These are phyloP conservation scores for Botrytis porri DNA, from an alignment of 2,329 filamentous ascomycete species.

Conservation along the genomic window DNA sequence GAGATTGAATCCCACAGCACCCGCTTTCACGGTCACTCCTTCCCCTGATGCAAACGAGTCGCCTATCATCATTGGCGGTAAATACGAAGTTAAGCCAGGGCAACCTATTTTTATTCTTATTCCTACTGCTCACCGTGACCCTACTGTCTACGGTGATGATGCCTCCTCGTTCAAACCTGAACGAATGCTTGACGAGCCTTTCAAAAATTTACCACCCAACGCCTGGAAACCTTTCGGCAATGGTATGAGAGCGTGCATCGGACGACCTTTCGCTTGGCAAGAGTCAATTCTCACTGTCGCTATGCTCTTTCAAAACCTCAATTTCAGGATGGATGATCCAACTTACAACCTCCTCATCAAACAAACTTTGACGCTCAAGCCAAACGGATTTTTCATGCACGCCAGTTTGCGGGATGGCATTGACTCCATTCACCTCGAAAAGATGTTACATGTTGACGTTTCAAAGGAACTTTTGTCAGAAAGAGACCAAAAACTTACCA, in stretches of 20 bases:
- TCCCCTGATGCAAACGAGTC: constrained; percentile 38
- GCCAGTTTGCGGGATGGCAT: constrained; percentile 49
- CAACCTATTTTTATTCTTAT: constrained; percentile 42
- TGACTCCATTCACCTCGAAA: constrained; percentile 44
- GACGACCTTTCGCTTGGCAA: constrained; percentile 72
- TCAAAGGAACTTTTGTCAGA: constrained; percentile 7
- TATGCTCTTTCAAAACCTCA: constrained; percentile 68
- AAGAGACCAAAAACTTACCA: neutral
- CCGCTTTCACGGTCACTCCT: constrained; percentile 49
- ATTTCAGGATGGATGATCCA: constrained; percentile 61
- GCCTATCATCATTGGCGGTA: constrained; percentile 40
- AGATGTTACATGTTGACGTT: constrained; percentile 34
- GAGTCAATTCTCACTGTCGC: constrained; percentile 62
- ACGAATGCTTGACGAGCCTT: constrained; percentile 68
- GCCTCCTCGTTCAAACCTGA: constrained; percentile 66
- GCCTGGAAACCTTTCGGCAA: constrained; percentile 76
- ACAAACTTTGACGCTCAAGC: constrained; percentile 60
- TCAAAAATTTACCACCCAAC: constrained; percentile 60
- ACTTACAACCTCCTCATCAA: constrained; percentile 55
- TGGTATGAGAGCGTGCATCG: constrained; percentile 69
- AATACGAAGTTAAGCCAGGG: constrained; percentile 44
- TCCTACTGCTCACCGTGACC: constrained; percentile 53
- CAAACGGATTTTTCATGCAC: constrained; percentile 61
- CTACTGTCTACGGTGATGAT: constrained; percentile 62
- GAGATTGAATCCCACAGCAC: constrained; percentile 44